Evolutionary conservation across 345 rosid genomes (phyloP).

Genomic region (Eucalyptus tenuipes): DNA sequence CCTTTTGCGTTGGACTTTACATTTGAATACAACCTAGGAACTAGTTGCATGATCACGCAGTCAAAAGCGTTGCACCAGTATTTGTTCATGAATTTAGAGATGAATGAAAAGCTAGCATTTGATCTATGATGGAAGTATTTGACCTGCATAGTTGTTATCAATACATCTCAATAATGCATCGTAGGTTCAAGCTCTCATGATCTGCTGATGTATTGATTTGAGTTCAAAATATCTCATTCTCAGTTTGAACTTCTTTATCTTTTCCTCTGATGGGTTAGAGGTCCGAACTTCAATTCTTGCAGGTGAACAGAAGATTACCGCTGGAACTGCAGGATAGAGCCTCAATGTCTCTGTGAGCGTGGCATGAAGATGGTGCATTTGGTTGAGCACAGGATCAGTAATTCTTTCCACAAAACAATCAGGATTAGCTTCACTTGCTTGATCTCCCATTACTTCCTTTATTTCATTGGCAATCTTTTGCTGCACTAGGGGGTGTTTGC

Average conservation of each 20-base stretch:
- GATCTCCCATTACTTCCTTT: slow-evolving; percentile 11
- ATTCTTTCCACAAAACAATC: slow-evolving; percentile 27
- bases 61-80: no score
- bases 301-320: slow-evolving; percentile 10
- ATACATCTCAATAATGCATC: no score
- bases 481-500: slow-evolving; percentile 59
- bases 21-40: no score
- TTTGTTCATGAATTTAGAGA: no score
- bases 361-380: slow-evolving; percentile 77
- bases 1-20: no score
- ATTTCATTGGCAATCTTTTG: slow-evolving; percentile 56
- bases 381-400: slow-evolving; percentile 33
- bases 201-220: no score
- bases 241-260: not conserved
- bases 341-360: slow-evolving; percentile 68
- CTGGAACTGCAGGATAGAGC: slow-evolving; percentile 56
- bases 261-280: not conserved
- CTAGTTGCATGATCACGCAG: no score
- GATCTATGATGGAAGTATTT: no score
- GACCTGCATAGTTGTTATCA: no score
- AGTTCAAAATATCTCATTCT: no score
- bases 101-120: no score
- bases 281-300: not conserved
- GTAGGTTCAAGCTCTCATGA: no score
- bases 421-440: not conserved